A percentile compares a stretch with the other conserved stretches of the same genome.
phyloP scores from a whole-genome alignment of 2,329 filamentous ascomycete species.

The Cytospora piceicola region DNA sequence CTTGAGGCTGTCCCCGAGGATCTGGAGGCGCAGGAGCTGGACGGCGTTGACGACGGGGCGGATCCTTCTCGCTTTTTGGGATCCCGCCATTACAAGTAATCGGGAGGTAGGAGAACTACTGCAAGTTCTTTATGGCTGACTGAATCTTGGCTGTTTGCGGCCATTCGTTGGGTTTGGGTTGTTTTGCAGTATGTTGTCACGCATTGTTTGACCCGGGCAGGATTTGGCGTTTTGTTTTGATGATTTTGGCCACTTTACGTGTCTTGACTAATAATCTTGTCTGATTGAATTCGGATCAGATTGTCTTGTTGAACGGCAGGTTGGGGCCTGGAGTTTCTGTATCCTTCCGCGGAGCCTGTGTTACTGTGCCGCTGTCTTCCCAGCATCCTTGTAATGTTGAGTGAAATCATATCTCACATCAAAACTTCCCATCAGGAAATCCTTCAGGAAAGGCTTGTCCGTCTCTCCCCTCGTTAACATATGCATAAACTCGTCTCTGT shows the following conservation, averaged over 20 bases:
- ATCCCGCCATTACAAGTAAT: background rate
- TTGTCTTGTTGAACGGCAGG: background rate
- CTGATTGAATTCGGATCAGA: background rate
- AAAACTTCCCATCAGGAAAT: slow-evolving; percentile 43
- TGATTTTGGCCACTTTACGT: background rate
- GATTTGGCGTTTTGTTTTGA: background rate
- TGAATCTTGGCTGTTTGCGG: background rate
- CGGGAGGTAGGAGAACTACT: background rate
- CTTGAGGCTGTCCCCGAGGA: slow-evolving; percentile 7
- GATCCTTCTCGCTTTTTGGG: no score
- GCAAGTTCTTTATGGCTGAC: background rate
- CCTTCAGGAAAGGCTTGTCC: slow-evolving; percentile 40
- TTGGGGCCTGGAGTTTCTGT: background rate
- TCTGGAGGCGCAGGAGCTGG: background rate
- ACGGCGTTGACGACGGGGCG: background rate
- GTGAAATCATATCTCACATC: slow-evolving; percentile 50
- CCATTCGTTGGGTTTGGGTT: background rate
- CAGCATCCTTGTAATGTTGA: slow-evolving; percentile 44
- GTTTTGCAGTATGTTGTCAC: background rate
- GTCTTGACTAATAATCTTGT: background rate
- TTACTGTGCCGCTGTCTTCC: background rate
- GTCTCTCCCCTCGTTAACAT: slow-evolving; percentile 42
- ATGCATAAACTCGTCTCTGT: slow-evolving; percentile 46
- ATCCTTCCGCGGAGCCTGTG: background rate
- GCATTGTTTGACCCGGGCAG: background rate